Base-by-base conservation (phyloP, 768 basidiomycete genomes). In the Lactarius trivialis region DNA sequence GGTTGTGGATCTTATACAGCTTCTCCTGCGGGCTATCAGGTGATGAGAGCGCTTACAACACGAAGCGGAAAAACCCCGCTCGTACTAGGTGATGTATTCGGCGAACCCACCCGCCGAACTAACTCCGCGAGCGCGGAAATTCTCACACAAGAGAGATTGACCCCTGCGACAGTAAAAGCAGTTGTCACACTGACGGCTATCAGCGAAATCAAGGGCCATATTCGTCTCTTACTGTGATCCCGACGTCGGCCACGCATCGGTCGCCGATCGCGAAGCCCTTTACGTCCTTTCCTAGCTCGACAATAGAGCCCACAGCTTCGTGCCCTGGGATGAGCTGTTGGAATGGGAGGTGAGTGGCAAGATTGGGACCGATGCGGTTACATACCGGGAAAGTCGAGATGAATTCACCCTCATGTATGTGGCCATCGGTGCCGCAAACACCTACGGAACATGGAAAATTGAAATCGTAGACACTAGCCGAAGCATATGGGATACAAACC, bases 161-260 rank as follows among this genome's bases (percentile, higher is more conserved):
- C 91, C 92, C 49, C 90, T 82, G 56, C 91, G 83, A 74, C 93
- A 95, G 76, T 85, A 93, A 76, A 93, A 92, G 74, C 93, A 95
- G 62, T 78, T 79, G 8, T 85, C 88, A 75, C 93, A 94, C 89
- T 91, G 30, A 55, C 12, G 21, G 43, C 45, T 4, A 33, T 55
- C 24, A 57, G 51, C 41, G 49, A 50, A 54, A 48, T 51, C 39
- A 14, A n/a, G 33, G 55, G 12, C 39, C 2, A 36, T 2, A 15
- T 34, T n/a, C 21, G 6, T 33, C 39, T 71, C 85, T 71, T 61
- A 87, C 89, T 54, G 85, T 84, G 58, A 82, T 77, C 63, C 85
- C 82, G 37, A 89, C 87, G 73, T 96, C 93, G 28, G 89, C 89
- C 43, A 91, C 93, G 69, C 86, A 85, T 56, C 91, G 85, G 70